Evolutionary conservation across 2,329 filamentous ascomycete species (phyloP).

Genomic region (Fusarium euwallaceae): DNA sequence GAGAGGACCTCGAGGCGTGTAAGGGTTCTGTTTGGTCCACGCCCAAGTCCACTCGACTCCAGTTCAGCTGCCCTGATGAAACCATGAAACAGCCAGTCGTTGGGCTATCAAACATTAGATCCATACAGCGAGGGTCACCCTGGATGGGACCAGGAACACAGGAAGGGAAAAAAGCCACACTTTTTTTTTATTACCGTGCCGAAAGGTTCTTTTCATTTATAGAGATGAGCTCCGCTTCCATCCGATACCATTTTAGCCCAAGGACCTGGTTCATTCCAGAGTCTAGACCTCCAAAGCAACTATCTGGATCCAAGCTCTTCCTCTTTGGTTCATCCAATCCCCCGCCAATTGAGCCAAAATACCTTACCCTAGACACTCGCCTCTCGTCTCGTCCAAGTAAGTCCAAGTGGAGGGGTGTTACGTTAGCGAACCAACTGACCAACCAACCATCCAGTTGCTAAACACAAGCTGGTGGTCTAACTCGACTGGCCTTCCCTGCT

Average conservation of each 20-base stretch:
- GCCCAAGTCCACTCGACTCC: slow-evolving; percentile 3
- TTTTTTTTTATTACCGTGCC: neutral
- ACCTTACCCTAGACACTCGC: slow-evolving; percentile 21
- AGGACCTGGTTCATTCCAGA: slow-evolving; percentile 16
- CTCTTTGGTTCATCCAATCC: slow-evolving; percentile 15
- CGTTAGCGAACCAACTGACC: slow-evolving; percentile 17
- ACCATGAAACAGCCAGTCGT: slow-evolving; percentile 28
- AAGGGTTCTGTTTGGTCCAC: neutral
- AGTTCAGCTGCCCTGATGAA: slow-evolving; percentile 17
- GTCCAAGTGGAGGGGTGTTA: slow-evolving; percentile 9
- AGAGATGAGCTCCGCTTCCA: slow-evolving; percentile 31
- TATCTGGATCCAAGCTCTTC: neutral
- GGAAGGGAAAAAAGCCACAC: neutral
- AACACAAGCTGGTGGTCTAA: slow-evolving; percentile 19
- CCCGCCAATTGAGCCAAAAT: slow-evolving; percentile 21
- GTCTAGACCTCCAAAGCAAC: slow-evolving; percentile 3
- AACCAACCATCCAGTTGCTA: slow-evolving; percentile 20
- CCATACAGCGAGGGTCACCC: neutral
- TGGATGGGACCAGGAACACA: neutral
- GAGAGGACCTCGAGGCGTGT: neutral
- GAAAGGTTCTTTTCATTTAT: neutral
- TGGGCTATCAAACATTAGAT: slow-evolving; percentile 2
- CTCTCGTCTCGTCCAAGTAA: neutral
- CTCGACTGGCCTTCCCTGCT: slow-evolving; percentile 25
- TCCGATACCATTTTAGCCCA: slow-evolving; percentile 13